Evolutionary conservation across 768 basidiomycete species (phyloP), one percentile per base, ranked within the genome.

Genomic region (Suillus variegatus): DNA sequence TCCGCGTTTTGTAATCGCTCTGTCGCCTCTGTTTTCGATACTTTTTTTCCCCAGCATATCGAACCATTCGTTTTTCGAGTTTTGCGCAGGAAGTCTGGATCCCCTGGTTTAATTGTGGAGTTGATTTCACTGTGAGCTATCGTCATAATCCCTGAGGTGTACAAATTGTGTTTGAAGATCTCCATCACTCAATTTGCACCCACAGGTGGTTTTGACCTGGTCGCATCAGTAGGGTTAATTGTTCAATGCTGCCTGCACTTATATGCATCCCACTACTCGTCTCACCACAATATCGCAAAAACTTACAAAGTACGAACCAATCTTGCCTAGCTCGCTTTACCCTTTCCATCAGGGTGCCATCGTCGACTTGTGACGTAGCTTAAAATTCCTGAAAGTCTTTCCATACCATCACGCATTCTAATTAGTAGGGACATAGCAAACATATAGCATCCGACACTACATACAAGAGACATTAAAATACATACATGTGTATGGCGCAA

Each of bases 41-140:
- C 18, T 12, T 22, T 41, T 5, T n/a, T 6, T 46, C 65, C 60
- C 65, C 60, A 70, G 32, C 32, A 10, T 35, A n/a, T n/a, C 32
- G 10, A 55, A 35, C 20, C 10, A 55, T 55, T 55, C 61, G 10
- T 44, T 35, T 62, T 62, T 55, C 54, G 54, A 20, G 54, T 55
- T 20, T n/a, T 55, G 18, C 20, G 13, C 18, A 12, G 52, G 52
- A 55, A 12, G 18, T 35, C 54, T 35, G 32, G 52, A 20, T 54
- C 52, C 16, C 28, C 28, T 6, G 16, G 4, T 54, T 32, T 54
- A 32, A 7, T 52, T 28, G 51, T 51, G 49, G 25, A 22, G 28
- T 54, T 20, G 16, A 12, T 6, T 54, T 54, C 5, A 35, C 32
- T 35, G 32, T 28, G 28, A 52, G 51, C 51, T 28, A 52, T 28